Conservation (phyloP, 768 basidiomycete species). For the Lanmaoa pseudosensibilis region DNA sequence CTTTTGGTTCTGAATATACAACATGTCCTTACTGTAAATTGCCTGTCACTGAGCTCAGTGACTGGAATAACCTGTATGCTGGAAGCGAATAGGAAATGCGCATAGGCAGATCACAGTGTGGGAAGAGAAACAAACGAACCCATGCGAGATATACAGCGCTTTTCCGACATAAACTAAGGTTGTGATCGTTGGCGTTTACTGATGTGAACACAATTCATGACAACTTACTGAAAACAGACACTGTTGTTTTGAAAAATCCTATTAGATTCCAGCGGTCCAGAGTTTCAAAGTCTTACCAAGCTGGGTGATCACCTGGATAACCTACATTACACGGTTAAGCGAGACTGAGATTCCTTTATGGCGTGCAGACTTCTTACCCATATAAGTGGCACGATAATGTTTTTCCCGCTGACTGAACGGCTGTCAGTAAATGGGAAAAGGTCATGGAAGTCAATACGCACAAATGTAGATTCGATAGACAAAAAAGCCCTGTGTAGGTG, state of each 20-base stretch:
- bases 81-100: neutral
- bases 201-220: neutral
- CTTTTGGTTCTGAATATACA: neutral
- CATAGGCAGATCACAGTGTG: neutral
- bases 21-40: neutral
- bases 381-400: neutral
- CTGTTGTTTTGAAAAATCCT: neutral
- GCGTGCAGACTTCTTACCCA: conserved; percentile 1
- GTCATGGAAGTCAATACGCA: neutral
- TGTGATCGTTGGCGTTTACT: neutral
- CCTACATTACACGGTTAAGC: neutral
- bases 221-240: neutral
- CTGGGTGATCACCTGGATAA: neutral
- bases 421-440: neutral
- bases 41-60: neutral
- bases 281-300: conserved; percentile 2
- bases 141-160: neutral
- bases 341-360: no score
- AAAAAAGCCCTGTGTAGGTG: conserved; percentile 11
- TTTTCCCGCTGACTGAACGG: conserved; percentile 6
- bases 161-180: neutral
- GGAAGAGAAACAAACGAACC: neutral
- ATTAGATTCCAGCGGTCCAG: neutral
- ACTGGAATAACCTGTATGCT: neutral
- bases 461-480: conserved; percentile 15